These are phyloP conservation scores for Papilionanthe hybrid DNA, from an alignment of 116 monocot genomes.

Conservation along the genomic window DNA sequence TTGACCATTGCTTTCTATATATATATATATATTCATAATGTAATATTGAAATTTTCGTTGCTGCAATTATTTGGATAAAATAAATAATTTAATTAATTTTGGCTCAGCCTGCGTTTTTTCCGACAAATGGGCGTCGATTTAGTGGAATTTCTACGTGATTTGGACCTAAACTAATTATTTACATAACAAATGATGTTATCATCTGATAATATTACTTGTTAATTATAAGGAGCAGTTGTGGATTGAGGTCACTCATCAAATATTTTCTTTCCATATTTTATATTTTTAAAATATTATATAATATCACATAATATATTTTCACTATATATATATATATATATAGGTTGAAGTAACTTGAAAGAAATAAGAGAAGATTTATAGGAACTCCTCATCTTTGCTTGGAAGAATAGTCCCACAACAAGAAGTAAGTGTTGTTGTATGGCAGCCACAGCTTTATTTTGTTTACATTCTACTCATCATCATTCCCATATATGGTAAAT, in stretches of 20 bases:
- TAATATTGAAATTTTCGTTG: too few species aligned
- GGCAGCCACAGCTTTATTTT: background rate
- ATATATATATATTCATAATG: too few species aligned
- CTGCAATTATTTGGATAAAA: background rate
- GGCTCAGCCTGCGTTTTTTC: background rate
- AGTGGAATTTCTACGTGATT: background rate
- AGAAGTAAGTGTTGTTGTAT: background rate
- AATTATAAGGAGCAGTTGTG: too few species aligned
- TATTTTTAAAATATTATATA: background rate
- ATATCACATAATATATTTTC: too few species aligned
- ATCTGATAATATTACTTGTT: too few species aligned
- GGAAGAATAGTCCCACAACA: slow-evolving; percentile 11
- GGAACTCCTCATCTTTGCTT: slow-evolving; percentile 15
- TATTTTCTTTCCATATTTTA: background rate
- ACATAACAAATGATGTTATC: background rate
- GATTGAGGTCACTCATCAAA: too few species aligned
- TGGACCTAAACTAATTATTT: background rate
- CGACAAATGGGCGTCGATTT: background rate
- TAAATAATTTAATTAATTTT: background rate
- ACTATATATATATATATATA: too few species aligned
- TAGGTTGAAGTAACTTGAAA: slow-evolving; percentile 14
- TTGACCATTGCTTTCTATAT: background rate
- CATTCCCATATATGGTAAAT: too few species aligned
- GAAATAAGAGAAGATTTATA: slow-evolving; percentile 3
- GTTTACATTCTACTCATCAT: background rate